Conservation (phyloP, 108 stramenopile species). For the Cyclotella cryptica region DNA sequence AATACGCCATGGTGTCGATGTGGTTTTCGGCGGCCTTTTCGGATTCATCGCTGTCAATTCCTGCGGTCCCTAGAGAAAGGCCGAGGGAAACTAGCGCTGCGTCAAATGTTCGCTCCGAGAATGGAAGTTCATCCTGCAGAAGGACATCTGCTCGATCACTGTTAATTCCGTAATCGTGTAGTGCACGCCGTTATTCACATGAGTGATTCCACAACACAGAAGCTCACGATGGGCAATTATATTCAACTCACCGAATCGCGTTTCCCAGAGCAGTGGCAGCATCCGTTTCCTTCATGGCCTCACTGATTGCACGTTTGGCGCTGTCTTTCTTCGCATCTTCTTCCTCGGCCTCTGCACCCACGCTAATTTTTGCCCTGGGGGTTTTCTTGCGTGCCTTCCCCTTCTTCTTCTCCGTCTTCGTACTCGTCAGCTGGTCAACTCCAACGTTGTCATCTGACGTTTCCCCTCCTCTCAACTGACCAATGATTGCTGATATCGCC, state of each 20-base stretch:
- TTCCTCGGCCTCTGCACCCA: too few species aligned
- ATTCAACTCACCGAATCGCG: conserved; percentile 20
- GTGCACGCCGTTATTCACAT: not conserved
- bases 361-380: too few species aligned
- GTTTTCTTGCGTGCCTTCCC: too few species aligned
- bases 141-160: conserved; percentile 13
- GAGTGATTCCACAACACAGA: not conserved
- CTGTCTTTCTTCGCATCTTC: not conserved
- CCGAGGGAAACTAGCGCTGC: conserved; percentile 38
- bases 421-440: too few species aligned
- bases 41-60: conserved; percentile 25
- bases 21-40: not conserved
- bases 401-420: too few species aligned
- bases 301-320: conserved; percentile 15
- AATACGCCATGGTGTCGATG: conserved; percentile 19
- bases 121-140: conserved; percentile 16
- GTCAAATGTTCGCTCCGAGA: conserved; percentile 33
- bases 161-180: not conserved
- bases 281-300: conserved; percentile 25
- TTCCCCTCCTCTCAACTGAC: too few species aligned
- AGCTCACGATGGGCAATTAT: not conserved
- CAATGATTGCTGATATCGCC: too few species aligned
- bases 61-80: conserved; percentile 54
- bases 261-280: conserved; percentile 24
- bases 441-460: too few species aligned